Evolutionary conservation across 2,329 filamentous ascomycete genomes (phyloP).

Genomic region (Sphaerulina populicola): DNA sequence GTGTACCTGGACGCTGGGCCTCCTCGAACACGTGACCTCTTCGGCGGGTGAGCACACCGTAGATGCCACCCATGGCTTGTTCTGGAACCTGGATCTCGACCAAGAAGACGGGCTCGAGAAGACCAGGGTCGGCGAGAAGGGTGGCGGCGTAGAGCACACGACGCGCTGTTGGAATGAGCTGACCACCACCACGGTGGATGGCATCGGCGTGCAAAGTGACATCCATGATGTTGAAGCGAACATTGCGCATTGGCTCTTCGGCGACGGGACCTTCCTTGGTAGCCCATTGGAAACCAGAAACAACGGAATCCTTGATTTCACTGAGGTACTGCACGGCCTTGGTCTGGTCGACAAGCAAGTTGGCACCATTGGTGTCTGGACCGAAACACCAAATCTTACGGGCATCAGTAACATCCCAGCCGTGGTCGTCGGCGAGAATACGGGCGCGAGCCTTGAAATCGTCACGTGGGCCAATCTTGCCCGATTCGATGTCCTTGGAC

Average conservation of each 20-base stretch:
- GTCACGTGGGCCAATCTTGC: conserved; percentile 90
- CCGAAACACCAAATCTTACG: conserved; percentile 99
- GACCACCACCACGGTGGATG: conserved; percentile 98
- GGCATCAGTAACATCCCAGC: conserved; percentile 99
- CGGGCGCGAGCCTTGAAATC: conserved; percentile 98
- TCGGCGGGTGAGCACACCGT: conserved; percentile 93
- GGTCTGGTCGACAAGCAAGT: conserved; percentile 98
- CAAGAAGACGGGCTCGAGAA: conserved; percentile 96
- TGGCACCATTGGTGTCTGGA: conserved; percentile 94
- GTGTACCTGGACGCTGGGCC: conserved; percentile 96
- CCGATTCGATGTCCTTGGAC: conserved; percentile 75
- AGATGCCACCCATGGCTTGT: conserved; percentile 98
- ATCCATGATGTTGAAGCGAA: conserved; percentile 99
- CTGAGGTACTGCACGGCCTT: conserved; percentile 99
- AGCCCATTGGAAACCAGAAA: conserved; percentile 99
- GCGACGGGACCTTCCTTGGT: conserved; percentile 93
- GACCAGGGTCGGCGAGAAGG: conserved; percentile 81
- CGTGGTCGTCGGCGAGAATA: conserved; percentile 90
- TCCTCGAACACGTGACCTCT: conserved; percentile 99
- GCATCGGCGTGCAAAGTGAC: conserved; percentile 99
- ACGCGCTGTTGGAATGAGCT: conserved; percentile 95
- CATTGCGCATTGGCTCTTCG: conserved; percentile 94
- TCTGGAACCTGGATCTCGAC: conserved; percentile 99
- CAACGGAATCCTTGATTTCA: conserved; percentile 99
- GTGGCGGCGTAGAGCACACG: conserved; percentile 93